These are phyloP conservation scores for Mrakia hoshinonis DNA, from an alignment of 768 basidiomycete species.

Conservation along the genomic window DNA sequence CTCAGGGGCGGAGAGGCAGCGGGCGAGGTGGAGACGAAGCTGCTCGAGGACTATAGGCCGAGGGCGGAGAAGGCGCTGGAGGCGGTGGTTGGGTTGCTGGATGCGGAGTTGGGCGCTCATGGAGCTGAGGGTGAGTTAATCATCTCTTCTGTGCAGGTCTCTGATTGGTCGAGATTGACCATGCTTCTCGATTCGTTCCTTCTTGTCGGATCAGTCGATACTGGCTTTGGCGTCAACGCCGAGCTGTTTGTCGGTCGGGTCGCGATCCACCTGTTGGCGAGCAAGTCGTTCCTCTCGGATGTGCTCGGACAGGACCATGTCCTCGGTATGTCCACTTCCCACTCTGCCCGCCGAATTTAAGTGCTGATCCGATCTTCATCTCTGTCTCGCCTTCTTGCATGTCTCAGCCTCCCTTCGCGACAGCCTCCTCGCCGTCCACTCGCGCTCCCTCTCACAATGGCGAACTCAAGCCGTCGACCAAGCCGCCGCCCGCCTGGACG, in stretches of 20 bases:
- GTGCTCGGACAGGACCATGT: background rate
- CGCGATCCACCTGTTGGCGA: slow-evolving; percentile 13
- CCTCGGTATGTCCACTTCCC: background rate
- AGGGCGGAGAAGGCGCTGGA: slow-evolving; percentile 16
- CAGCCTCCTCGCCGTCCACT: background rate
- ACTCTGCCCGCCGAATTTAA: background rate
- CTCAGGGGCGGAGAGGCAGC: background rate
- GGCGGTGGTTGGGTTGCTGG: background rate
- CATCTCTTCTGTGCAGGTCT: background rate
- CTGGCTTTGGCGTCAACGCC: background rate
- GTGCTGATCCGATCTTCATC: background rate
- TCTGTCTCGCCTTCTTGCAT: background rate
- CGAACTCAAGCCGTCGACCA: background rate
- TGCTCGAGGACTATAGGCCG: background rate
- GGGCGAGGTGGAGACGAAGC: background rate
- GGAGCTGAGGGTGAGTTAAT: background rate
- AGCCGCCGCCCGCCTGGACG: background rate
- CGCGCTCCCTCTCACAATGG: slow-evolving; percentile 10
- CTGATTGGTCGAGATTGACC: background rate
- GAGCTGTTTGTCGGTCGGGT: slow-evolving; percentile 23
- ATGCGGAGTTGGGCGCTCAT: background rate
- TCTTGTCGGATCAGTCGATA: background rate
- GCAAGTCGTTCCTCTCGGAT: slow-evolving; percentile 14
- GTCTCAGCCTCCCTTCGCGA: background rate
- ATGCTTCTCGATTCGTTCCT: background rate